Evolutionary conservation across 495 filamentous ascomycete species (phyloP).

Genomic region (Penicillium bialowiezense): DNA sequence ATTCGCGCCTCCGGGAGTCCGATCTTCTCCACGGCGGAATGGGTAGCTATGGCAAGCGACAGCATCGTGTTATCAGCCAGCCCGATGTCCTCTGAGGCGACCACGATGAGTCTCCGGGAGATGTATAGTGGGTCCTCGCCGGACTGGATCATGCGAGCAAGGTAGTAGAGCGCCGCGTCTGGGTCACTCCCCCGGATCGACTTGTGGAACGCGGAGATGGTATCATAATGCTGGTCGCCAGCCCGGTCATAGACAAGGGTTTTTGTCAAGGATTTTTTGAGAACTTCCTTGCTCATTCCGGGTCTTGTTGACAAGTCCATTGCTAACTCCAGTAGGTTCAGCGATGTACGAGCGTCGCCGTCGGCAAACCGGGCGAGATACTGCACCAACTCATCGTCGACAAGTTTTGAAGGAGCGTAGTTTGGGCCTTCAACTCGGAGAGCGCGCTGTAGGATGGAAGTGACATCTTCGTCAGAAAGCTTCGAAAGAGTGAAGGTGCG

Average conservation of each 20-base stretch:
- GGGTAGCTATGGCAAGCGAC: slow-evolving; percentile 76
- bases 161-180: slow-evolving; percentile 88
- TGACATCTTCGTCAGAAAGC: slow-evolving; percentile 67
- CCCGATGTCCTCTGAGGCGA: slow-evolving; percentile 89
- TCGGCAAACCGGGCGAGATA: slow-evolving; percentile 86
- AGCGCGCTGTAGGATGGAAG: slow-evolving; percentile 70
- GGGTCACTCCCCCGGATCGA: slow-evolving; percentile 83
- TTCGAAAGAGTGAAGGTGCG: slow-evolving; percentile 82
- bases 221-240: slow-evolving; percentile 93
- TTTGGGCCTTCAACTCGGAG: slow-evolving; percentile 57
- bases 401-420: slow-evolving; percentile 56
- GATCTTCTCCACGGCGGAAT: slow-evolving; percentile 82
- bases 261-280: slow-evolving; percentile 79
- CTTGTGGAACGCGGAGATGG: slow-evolving; percentile 96
- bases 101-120: slow-evolving; percentile 84
- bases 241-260: slow-evolving; percentile 93
- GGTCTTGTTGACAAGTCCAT: slow-evolving; percentile 59
- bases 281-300: slow-evolving; percentile 55
- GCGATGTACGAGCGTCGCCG: slow-evolving; percentile 86
- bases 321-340: slow-evolving; percentile 89
- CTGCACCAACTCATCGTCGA: slow-evolving; percentile 71
- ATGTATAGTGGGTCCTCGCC: slow-evolving; percentile 94
- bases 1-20: slow-evolving; percentile 95
- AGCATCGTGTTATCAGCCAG: slow-evolving; percentile 86
- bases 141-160: slow-evolving; percentile 92